Evolutionary conservation across 1,284 basidiomycete genomes (phyloP), one percentile per base, ranked within the genome.

Genomic region (Malassezia caprae): DNA sequence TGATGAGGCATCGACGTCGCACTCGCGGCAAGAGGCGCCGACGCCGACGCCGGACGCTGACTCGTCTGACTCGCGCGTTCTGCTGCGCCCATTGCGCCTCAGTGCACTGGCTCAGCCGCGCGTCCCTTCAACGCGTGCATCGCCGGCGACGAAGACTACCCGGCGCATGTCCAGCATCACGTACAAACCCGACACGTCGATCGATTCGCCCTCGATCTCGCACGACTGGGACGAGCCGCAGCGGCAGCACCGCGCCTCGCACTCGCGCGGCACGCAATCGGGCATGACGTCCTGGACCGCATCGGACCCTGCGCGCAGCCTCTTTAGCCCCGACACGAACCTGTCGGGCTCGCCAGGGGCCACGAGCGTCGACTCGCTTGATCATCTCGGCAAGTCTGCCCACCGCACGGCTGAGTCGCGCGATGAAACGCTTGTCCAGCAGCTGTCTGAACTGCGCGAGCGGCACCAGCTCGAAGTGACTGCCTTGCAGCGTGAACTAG

Each of bases 281-380:
- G 37, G 48, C 11, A 39, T 34, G 19, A 51, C 48, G 6, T 56
- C 54, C 3, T 56, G 54, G 54, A 35, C 54, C 11, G 15, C 44
- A 10, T 51, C 54, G 4, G 54, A 56, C 17, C 37, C 42, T n/a
- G 47, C 49, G 4, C 42, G 24, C 17, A 51, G 54, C 42, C 27
- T 56, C 15, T 56, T 51, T 15, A 46, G 43, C 24, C 48, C 49
- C n/a, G 24, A 51, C n/a, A 35, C 49, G 2, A 40, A 28, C 15
- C 31, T 43, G 13, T 51, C 54, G 7, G 49, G 32, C 23, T 56
- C 54, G 35, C 48, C 42, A 8, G 54, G 44, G 6, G 48, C 34
- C 4, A 56, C 54, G 4, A 56, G 54, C 40, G 32, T 56, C 11
- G 54, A 56, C 17, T 56, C 54, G 41, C 21, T 23, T 5, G 54